Evolutionary conservation across 345 rosid genomes (phyloP), one percentile per base, ranked within the genome.

Genomic region (Hibiscus syriacus): DNA sequence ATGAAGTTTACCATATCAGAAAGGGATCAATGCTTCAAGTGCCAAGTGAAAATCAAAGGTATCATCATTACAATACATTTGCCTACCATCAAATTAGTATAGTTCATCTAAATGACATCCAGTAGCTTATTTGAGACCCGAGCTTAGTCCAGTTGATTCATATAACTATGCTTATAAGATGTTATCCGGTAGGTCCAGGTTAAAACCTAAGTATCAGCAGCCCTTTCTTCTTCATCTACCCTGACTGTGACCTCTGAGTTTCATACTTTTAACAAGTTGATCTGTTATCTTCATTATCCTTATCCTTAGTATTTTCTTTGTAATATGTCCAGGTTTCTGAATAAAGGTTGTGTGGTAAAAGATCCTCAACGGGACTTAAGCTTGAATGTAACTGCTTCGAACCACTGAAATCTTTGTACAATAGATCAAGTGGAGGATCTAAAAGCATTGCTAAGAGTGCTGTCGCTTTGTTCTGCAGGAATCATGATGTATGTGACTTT

Each of bases 341-440:
- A 87, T 58, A 87, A 82, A 71, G 88, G 88, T 38, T 85, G 90
- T 39, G 76, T 64, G n/a, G 65, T 67, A 25, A 73, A 62, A 58
- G 69, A 83, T 70, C 76, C 76, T 0, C 52, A 74, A 20, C 61
- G 77, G 64, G 87, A 82, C 55, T 55, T 79, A 54, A 69, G 70
- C 19, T 27, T 34, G 17, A 81, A 80, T 29, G 78, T 76, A 62
- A 64, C 38, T 3, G 72, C 85, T 36, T 25, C 58, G n/a, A 68
- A 79, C 43, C 80, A 78, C 3, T 82, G 87, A 88, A 80, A 70
- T 55, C 80, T 82, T 10, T 87, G 87, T 71, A 82, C 81, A 0
- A 70, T 75, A 2, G 80, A 85, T 56, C 88, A 83, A 85, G 92
- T 83, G 10, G 90, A 85, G 69, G 88, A 82, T 58, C 70, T 87